Conservation (phyloP, 129 eudicot species). For the Escallonia rubra region DNA sequence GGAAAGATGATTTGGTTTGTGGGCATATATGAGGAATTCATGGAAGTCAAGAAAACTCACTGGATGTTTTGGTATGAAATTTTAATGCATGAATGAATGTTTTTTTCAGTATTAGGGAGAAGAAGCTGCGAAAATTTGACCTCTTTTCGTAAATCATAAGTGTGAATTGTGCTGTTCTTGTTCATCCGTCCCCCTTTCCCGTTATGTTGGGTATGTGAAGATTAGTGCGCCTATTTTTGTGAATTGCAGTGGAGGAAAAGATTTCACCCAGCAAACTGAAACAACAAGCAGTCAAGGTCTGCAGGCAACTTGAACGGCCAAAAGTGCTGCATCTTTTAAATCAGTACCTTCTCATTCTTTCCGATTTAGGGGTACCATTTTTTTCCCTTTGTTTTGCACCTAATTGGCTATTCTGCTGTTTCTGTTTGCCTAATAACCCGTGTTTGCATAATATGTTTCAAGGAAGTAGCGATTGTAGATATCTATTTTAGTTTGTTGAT, state of each 20-base stretch:
- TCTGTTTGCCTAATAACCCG: neutral
- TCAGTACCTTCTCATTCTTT: slow-evolving; percentile 46
- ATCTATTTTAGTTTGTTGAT: neutral
- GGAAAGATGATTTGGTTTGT: no score
- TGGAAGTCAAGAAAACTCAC: no score
- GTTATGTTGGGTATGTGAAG: no score
- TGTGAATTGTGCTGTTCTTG: no score
- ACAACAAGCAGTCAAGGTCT: slow-evolving; percentile 41
- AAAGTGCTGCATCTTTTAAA: slow-evolving; percentile 53
- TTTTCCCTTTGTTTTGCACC: neutral
- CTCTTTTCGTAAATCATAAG: no score
- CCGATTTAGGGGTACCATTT: slow-evolving; percentile 55
- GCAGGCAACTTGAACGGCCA: slow-evolving; percentile 41
- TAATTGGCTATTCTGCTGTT: neutral
- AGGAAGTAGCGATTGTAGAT: neutral
- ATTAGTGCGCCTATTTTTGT: no score
- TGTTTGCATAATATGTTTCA: neutral
- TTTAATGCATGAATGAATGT: no score
- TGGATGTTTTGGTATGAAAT: no score
- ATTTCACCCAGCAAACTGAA: slow-evolving; percentile 39
- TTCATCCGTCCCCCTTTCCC: no score
- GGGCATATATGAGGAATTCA: no score
- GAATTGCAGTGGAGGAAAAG: slow-evolving; percentile 47
- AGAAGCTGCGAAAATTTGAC: no score
- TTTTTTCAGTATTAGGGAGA: no score